Conservation (phyloP, 331 rosid species). For the Cydonia oblonga region DNA sequence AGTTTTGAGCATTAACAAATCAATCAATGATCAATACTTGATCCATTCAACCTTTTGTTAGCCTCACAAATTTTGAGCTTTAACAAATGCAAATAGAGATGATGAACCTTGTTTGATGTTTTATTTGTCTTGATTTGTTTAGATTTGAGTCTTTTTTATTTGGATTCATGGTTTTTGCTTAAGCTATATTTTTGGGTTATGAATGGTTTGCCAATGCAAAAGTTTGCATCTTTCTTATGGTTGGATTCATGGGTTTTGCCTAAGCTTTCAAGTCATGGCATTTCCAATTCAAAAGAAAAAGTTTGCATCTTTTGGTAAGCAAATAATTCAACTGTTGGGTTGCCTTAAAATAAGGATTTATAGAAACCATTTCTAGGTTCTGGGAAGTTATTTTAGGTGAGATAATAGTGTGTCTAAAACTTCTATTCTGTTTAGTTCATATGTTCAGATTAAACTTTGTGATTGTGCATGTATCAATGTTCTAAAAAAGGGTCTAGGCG, state of each 20-base stretch:
- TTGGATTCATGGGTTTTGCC: neutral
- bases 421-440: neutral
- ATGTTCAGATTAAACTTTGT: neutral
- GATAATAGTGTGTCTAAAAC: neutral
- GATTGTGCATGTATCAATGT: neutral
- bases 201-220: neutral
- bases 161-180: neutral
- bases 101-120: neutral
- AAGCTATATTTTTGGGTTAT: neutral
- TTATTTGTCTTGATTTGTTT: neutral
- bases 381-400: neutral
- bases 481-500: too few species aligned
- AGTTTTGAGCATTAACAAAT: slow-evolving; percentile 24
- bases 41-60: neutral
- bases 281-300: neutral
- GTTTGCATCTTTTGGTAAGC: neutral
- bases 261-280: neutral
- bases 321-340: neutral
- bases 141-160: slow-evolving; percentile 60
- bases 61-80: too few species aligned
- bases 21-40: neutral
- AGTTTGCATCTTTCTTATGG: neutral
- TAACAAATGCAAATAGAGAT: neutral
- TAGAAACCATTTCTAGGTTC: neutral
- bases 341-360: neutral